These are phyloP conservation scores for Trametes punicea DNA, from an alignment of 768 basidiomycete genomes.

Conservation along the genomic window DNA sequence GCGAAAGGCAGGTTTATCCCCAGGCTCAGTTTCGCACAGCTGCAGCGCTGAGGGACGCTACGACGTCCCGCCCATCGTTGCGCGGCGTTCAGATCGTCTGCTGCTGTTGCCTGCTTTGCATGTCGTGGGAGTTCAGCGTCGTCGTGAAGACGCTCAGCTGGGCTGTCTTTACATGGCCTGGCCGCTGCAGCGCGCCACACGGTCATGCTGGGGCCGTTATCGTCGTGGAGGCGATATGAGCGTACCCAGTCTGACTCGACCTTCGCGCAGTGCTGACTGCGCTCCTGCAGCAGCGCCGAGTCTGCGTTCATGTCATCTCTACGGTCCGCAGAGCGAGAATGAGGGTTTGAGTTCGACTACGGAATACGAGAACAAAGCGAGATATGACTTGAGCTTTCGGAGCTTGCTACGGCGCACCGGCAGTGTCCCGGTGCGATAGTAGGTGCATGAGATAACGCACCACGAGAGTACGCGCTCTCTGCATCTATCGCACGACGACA, in stretches of 20 bases:
- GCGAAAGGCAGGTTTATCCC: conserved; percentile 1
- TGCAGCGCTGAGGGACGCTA: background rate
- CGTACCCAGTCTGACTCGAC: background rate
- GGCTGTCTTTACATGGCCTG: background rate
- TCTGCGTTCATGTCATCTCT: background rate
- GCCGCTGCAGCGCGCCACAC: background rate
- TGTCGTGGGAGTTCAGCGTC: background rate
- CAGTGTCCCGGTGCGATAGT: background rate
- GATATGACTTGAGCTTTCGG: background rate
- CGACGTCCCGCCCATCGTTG: background rate
- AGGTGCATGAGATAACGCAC: background rate
- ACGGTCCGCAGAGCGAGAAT: background rate
- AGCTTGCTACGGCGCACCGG: background rate
- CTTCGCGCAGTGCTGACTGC: background rate
- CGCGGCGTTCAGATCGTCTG: background rate
- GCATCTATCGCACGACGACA: no score
- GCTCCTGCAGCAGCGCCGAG: background rate
- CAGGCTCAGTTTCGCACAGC: no score
- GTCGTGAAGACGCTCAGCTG: background rate
- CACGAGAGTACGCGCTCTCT: background rate
- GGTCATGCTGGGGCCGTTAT: no score
- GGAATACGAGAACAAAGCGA: background rate
- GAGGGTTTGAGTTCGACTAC: background rate
- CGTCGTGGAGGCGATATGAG: no score
- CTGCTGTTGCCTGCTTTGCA: background rate